Percentiles rank a stretch among this genome's conserved stretches.
phyloP scores from a whole-genome alignment of 768 basidiomycete genomes.

The Nidula microcarpa region DNA sequence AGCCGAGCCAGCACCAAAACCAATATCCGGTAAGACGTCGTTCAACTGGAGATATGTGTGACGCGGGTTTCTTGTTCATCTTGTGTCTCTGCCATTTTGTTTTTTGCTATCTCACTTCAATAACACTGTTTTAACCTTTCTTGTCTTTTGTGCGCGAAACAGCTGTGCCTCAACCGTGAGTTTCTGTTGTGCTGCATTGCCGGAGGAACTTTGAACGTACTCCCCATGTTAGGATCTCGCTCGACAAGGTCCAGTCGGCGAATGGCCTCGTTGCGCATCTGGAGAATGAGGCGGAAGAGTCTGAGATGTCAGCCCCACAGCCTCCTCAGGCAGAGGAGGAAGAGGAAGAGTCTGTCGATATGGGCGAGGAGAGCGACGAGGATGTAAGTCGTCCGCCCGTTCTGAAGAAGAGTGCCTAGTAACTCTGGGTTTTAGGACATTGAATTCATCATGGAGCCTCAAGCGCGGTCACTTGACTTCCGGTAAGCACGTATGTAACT shows the following conservation, averaged over 20 bases:
- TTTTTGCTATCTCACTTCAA: conserved; percentile 19
- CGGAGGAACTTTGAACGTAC: conserved; percentile 8
- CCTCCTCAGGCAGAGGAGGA: conserved; percentile 36
- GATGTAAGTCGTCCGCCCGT: conserved; percentile 20
- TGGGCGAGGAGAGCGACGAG: conserved; percentile 33
- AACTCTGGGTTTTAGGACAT: conserved; percentile 51
- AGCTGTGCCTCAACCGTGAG: conserved; percentile 65
- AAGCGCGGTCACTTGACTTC: conserved; percentile 70
- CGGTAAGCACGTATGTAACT: conserved; percentile 39
- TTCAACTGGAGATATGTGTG: conserved; percentile 3
- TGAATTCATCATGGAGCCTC: conserved; percentile 88
- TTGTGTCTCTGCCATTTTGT: conserved; percentile 20
- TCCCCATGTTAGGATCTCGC: conserved; percentile 24
- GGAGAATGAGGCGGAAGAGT: conserved; percentile 42
- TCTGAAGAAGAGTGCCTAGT: background rate
- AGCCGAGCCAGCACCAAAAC: conserved; percentile 25
- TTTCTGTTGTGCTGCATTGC: conserved; percentile 16
- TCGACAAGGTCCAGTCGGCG: conserved; percentile 38
- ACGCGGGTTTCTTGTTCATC: conserved; percentile 12
- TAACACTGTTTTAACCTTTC: conserved; percentile 37
- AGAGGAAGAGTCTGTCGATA: conserved; percentile 24
- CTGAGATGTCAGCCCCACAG: conserved; percentile 18
- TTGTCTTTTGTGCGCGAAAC: conserved; percentile 33
- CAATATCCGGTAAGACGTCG: conserved; percentile 44
- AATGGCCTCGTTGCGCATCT: conserved; percentile 49